Percentiles rank a stretch among this genome's conserved stretches.
phyloP scores from a whole-genome alignment of 2,329 filamentous ascomycete species.

The Penicillium oxalicum region DNA sequence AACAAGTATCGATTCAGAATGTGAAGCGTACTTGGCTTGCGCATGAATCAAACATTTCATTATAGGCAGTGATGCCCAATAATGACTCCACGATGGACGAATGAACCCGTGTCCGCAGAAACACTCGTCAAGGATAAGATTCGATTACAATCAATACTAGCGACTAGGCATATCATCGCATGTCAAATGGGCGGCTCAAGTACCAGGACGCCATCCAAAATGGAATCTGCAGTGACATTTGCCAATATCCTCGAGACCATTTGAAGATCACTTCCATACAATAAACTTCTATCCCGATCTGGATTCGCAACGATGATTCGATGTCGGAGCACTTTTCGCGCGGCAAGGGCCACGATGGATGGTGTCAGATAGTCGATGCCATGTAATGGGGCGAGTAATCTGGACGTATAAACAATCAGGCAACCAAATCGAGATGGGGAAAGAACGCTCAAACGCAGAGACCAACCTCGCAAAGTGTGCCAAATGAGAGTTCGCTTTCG shows the following conservation, averaged over 20 bases:
- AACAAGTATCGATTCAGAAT: neutral
- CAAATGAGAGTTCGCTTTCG: slow-evolving; percentile 73
- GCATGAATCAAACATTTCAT: no score
- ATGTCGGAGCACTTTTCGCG: slow-evolving; percentile 82
- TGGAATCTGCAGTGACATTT: slow-evolving; percentile 49
- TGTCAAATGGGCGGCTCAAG: slow-evolving; percentile 51
- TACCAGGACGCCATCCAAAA: slow-evolving; percentile 54
- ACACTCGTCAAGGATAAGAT: no score
- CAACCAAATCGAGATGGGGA: neutral
- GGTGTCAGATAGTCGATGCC: slow-evolving; percentile 75
- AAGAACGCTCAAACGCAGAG: neutral
- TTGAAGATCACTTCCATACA: slow-evolving; percentile 78
- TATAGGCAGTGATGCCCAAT: no score
- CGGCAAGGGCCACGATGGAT: slow-evolving; percentile 73
- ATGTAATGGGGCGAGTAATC: slow-evolving; percentile 69
- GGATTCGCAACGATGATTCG: slow-evolving; percentile 65
- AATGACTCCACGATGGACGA: no score
- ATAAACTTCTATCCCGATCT: slow-evolving; percentile 75
- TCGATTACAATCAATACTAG: no score
- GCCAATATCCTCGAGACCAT: slow-evolving; percentile 64
- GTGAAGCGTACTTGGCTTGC: neutral
- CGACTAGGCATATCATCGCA: neutral
- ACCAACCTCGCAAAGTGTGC: slow-evolving; percentile 55
- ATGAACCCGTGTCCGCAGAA: no score
- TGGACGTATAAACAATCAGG: slow-evolving; percentile 4